Percentiles rank a stretch among this genome's conserved stretches.
Conservation (phyloP, 2,329 filamentous ascomycete species). For the Xylariales sp. region DNA sequence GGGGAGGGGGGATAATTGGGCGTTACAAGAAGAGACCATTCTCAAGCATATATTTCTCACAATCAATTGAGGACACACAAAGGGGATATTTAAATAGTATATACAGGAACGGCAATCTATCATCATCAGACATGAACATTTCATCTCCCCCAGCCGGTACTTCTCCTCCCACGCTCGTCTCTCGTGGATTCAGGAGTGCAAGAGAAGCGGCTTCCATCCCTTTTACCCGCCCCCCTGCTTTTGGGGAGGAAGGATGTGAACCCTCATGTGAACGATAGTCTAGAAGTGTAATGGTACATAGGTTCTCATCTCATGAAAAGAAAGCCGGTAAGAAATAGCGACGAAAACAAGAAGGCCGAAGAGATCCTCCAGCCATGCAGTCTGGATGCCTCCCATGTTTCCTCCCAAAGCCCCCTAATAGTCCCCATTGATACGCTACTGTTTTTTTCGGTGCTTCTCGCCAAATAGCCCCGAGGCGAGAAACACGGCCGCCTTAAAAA, state of each 20-base stretch:
- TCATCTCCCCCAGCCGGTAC: conserved; percentile 5
- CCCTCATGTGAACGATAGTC: conserved; percentile 45
- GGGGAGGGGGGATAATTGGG: too few species aligned
- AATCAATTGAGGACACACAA: neutral
- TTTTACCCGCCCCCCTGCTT: conserved; percentile 28
- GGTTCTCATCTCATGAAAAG: conserved; percentile 31
- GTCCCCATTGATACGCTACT: neutral
- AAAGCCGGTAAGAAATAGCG: neutral
- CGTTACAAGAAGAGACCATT: neutral
- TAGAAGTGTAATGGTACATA: conserved; percentile 45
- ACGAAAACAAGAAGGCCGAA: conserved; percentile 3
- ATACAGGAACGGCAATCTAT: conserved; percentile 43
- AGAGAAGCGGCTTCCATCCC: conserved; percentile 14
- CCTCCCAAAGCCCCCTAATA: neutral
- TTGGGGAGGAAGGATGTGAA: conserved; percentile 35
- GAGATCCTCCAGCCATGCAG: conserved; percentile 39
- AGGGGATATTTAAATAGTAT: conserved; percentile 29
- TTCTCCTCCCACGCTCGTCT: neutral
- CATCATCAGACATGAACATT: conserved; percentile 29
- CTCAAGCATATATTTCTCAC: neutral
- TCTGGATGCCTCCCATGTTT: conserved; percentile 28
- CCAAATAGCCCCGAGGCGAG: neutral
- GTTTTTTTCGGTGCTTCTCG: conserved; percentile 10
- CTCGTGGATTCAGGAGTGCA: neutral
- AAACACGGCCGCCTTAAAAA: neutral